Conservation (phyloP, 441 rosid genomes). For the Populus trichocarpa region DNA sequence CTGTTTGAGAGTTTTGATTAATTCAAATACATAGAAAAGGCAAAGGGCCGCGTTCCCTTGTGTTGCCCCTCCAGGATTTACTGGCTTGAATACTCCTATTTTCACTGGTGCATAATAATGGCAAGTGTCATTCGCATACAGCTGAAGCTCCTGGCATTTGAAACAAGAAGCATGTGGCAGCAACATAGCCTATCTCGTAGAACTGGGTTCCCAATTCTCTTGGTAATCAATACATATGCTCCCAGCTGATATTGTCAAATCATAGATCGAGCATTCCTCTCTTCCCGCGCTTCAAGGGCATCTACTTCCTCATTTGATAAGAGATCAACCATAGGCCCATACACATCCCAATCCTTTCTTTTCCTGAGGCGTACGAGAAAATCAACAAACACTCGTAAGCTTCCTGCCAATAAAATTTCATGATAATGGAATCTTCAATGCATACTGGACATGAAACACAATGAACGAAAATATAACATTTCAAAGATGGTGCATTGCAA, state of each 20-base stretch:
- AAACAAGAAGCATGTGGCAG: background rate
- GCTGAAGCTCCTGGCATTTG: background rate
- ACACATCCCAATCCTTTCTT: constrained; percentile 85
- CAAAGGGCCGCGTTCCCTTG: too few species aligned
- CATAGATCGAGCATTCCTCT: constrained; percentile 40
- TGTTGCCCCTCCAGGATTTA: too few species aligned
- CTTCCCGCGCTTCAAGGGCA: constrained; percentile 86
- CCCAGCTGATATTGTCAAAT: background rate
- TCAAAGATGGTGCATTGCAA: background rate
- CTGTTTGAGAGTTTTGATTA: too few species aligned
- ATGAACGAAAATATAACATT: constrained; percentile 1
- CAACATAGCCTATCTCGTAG: background rate
- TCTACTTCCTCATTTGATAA: constrained; percentile 79
- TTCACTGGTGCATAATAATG: background rate
- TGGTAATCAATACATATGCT: background rate
- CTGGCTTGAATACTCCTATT: too few species aligned
- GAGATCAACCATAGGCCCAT: constrained; percentile 71
- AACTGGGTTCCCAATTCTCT: background rate
- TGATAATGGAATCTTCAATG: background rate
- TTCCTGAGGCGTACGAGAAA: constrained; percentile 48
- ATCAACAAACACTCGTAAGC: constrained; percentile 8
- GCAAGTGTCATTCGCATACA: background rate
- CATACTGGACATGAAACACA: background rate
- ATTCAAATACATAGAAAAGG: too few species aligned
- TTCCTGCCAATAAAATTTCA: background rate